These are phyloP conservation scores for Monilinia vaccinii-corymbosi DNA, from an alignment of 2,329 filamentous ascomycete species.

Conservation along the genomic window DNA sequence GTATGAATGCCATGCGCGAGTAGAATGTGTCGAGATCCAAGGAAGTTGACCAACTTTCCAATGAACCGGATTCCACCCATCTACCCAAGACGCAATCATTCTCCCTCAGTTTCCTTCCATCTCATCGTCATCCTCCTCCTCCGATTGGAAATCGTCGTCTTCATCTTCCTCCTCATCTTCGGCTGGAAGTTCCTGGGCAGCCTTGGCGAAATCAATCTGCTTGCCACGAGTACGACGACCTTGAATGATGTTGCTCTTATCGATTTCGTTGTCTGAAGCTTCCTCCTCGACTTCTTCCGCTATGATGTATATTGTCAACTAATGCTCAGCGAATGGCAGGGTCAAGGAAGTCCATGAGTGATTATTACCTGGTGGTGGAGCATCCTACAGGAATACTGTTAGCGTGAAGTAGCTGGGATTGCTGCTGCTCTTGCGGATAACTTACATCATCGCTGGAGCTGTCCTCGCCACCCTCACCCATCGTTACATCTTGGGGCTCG, in stretches of 20 bases:
- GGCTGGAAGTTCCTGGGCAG: conserved; percentile 65
- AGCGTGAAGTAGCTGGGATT: background rate
- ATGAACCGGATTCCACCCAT: conserved; percentile 11
- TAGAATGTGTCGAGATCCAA: conserved; percentile 14
- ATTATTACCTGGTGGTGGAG: conserved; percentile 23
- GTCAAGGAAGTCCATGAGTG: background rate
- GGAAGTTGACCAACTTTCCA: conserved; percentile 11
- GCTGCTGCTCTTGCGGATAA: conserved; percentile 16
- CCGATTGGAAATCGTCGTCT: conserved; percentile 56
- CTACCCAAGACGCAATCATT: conserved; percentile 7
- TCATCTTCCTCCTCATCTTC: conserved; percentile 75
- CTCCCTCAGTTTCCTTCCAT: conserved; percentile 48
- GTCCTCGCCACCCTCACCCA: conserved; percentile 51
- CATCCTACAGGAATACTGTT: conserved; percentile 14
- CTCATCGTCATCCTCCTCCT: conserved; percentile 52
- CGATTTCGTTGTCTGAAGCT: conserved; percentile 84
- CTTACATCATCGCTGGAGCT: conserved; percentile 53
- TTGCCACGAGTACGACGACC: conserved; percentile 83
- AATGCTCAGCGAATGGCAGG: background rate
- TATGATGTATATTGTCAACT: conserved; percentile 14
- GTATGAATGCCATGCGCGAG: conserved; percentile 4
- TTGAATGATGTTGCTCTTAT: conserved; percentile 75
- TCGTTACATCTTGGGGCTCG: conserved; percentile 47
- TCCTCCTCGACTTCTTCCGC: conserved; percentile 64
- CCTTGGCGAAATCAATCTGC: conserved; percentile 88